phyloP scores from a whole-genome alignment of 768 basidiomycete species.

The Russula olivacea region DNA sequence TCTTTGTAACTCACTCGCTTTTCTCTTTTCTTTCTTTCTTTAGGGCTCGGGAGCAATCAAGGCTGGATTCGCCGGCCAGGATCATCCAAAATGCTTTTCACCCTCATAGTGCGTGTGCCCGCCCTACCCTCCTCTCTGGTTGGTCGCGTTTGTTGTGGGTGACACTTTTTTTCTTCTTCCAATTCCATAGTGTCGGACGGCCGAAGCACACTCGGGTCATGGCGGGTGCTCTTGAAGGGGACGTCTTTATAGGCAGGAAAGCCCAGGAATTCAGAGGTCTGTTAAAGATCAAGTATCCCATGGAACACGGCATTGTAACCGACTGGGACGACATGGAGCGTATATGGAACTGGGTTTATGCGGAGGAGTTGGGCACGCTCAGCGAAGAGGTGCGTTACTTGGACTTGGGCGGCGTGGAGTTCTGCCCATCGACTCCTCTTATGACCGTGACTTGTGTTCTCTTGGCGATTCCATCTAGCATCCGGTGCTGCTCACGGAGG shows the following conservation, averaged over 20 bases:
- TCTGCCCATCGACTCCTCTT: not conserved
- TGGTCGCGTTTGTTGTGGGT: not conserved
- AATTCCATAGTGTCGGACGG: slow-evolving; percentile 68
- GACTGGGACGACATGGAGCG: slow-evolving; percentile 99
- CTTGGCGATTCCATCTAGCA: slow-evolving; percentile 51
- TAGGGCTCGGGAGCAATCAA: slow-evolving; percentile 98
- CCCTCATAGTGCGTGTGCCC: slow-evolving; percentile 83
- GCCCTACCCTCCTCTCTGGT: slow-evolving; percentile 24
- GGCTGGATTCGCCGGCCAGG: slow-evolving; percentile 97
- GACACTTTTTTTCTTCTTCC: not conserved
- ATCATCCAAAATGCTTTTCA: slow-evolving; percentile 99
- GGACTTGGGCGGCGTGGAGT: too few species aligned
- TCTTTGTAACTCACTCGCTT: slow-evolving; percentile 25
- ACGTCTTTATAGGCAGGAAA: slow-evolving; percentile 90
- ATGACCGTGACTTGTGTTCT: slow-evolving; percentile 12
- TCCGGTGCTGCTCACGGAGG: slow-evolving; percentile 95
- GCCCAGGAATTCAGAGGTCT: slow-evolving; percentile 96
- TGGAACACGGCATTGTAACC: slow-evolving; percentile 98
- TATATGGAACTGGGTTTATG: slow-evolving; percentile 98
- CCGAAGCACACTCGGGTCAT: slow-evolving; percentile 98
- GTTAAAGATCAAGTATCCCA: slow-evolving; percentile 97
- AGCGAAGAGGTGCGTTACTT: slow-evolving; percentile 79
- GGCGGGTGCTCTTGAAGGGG: slow-evolving; percentile 95
- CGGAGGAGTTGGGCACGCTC: slow-evolving; percentile 89
- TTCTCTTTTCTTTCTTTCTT: slow-evolving; percentile 19